Percentiles rank a stretch among this genome's conserved stretches.
Evolutionary conservation across 2,329 filamentous ascomycete genomes (phyloP).

Genomic region (Aspergillus aculeatinus): DNA sequence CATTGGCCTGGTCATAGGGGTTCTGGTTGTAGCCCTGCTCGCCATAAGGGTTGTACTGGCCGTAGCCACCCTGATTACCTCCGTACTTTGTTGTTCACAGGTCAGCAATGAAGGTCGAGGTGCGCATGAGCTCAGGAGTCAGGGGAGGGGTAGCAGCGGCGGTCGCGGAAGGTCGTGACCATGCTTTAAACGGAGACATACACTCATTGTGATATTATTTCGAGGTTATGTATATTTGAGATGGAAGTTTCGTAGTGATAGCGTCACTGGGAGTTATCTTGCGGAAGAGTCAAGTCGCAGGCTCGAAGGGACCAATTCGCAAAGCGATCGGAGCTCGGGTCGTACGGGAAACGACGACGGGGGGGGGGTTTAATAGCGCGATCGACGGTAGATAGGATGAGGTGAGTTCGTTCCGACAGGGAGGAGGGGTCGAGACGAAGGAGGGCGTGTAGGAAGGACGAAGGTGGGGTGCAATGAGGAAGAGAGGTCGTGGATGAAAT

Average conservation of each 20-base stretch:
- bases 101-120: slow-evolving; percentile 22
- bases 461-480: neutral
- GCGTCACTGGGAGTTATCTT: neutral
- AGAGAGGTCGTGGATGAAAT: neutral
- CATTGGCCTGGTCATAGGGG: slow-evolving; percentile 31
- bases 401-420: neutral
- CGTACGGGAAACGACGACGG: slow-evolving; percentile 11
- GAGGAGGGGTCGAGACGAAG: neutral
- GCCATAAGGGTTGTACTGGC: slow-evolving; percentile 57
- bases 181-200: slow-evolving; percentile 7
- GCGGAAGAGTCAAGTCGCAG: neutral
- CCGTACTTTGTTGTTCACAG: slow-evolving; percentile 30
- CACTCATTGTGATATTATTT: slow-evolving; percentile 19
- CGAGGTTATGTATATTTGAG: neutral
- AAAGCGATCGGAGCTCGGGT: slow-evolving; percentile 5
- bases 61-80: slow-evolving; percentile 46
- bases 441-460: neutral
- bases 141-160: neutral
- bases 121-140: slow-evolving; percentile 5
- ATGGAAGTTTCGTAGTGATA: neutral
- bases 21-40: slow-evolving; percentile 29
- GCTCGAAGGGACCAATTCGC: neutral
- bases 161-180: neutral
- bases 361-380: neutral
- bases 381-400: neutral